Percentiles rank a stretch among this genome's conserved stretches.
These are phyloP conservation scores for Oryza rufipogon DNA, from an alignment of 176 grass and related monocot genomes.

Conservation along the genomic window DNA sequence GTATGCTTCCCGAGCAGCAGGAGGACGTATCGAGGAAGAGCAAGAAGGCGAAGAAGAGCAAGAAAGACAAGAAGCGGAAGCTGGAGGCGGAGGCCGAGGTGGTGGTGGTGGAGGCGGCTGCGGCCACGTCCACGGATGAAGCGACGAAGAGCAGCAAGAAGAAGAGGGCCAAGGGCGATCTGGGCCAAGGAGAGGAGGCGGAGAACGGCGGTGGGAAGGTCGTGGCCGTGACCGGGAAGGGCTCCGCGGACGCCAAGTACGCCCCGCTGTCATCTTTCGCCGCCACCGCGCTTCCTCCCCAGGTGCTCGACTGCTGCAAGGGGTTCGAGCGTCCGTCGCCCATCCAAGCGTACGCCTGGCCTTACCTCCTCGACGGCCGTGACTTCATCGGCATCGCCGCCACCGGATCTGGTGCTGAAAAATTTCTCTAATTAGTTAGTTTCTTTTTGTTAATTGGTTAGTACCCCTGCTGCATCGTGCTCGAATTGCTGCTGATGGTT, in stretches of 20 bases:
- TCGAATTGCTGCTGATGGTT: neutral
- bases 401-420: constrained; percentile 78
- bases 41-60: constrained; percentile 54
- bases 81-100: constrained; percentile 29
- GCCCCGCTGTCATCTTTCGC: constrained; percentile 67
- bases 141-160: constrained; percentile 36
- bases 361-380: constrained; percentile 77
- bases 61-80: constrained; percentile 66
- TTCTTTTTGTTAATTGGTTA: neutral
- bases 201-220: constrained; percentile 32
- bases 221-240: constrained; percentile 71
- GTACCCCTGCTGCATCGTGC: neutral
- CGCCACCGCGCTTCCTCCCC: constrained; percentile 60
- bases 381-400: constrained; percentile 96
- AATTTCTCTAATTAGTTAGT: neutral
- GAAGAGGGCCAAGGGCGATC: constrained; percentile 21
- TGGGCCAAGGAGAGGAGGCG: constrained; percentile 1
- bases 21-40: constrained; percentile 22
- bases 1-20: constrained; percentile 34
- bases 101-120: neutral
- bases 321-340: constrained; percentile 74
- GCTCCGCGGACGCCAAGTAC: constrained; percentile 63
- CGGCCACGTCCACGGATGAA: constrained; percentile 25
- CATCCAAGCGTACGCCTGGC: constrained; percentile 91
- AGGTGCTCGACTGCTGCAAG: constrained; percentile 86